Evolutionary conservation across 495 filamentous ascomycete species (phyloP), one percentile per base, ranked within the genome.

Genomic region (Chaetomium tenue): DNA sequence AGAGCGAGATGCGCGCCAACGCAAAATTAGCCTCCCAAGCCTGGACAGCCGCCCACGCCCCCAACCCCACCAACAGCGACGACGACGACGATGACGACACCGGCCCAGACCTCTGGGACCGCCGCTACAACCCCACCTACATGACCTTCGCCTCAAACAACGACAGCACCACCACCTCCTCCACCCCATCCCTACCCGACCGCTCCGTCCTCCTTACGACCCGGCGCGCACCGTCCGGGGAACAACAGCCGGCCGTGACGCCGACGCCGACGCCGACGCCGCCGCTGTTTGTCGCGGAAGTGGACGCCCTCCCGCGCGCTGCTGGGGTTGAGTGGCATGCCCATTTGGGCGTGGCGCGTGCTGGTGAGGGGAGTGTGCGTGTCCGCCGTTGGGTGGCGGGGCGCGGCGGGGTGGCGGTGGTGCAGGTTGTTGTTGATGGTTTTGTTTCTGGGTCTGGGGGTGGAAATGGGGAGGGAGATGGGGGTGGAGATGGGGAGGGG

Each of bases 91-190:
- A 75, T 15, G 75, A 75, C 0, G 81, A 84, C 0, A 76, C 76
- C 4, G 83, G 79, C 0, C 76, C 88, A 60, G 91, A 95, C 76
- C 77, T 86, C 5, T 94, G 91, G 91, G 88, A 93, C 71, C 79
- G 79, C 60, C 86, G 78, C 65, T 83, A 87, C 64, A 85, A 88
- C 60, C 72, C 71, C 6, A 16, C 59, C 23, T 80, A 74, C 44
- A 72, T 68, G 66, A 71, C 73, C 4, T 74, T 72, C 23, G 62
- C 64, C 2, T 59, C 42, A 3, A 61, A 58, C 23, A 52, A 62
- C 22, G 61, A 52, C 22, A 59, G 60, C 12, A 58, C 58, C 12
- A 39, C 33, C 3, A 23, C 60, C 23, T 71, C 1, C 30, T 1
- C 23, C 5, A 13, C 7, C 8, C 39, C 39, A 26, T 0, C 42